phyloP scores from a whole-genome alignment of 73 alveolate species.

The Strombidium stylifer region DNA sequence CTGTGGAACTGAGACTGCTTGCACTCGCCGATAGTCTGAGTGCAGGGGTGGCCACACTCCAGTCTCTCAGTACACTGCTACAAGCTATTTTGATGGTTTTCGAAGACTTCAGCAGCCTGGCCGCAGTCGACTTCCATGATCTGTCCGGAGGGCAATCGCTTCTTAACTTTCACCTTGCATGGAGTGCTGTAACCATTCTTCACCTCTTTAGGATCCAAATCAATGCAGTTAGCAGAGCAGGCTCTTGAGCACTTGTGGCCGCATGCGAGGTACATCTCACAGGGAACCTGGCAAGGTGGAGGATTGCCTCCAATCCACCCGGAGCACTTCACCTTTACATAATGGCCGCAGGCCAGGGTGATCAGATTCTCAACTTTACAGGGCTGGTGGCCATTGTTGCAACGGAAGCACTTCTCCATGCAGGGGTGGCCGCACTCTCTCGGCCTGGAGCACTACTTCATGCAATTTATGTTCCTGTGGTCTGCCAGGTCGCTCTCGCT shows the following conservation, averaged over 20 bases:
- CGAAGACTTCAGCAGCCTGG: too few relatives aligned
- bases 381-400: not conserved
- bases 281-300: not conserved
- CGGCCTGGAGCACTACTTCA: constrained; percentile 19
- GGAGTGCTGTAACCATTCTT: not conserved
- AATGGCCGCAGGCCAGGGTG: constrained; percentile 62
- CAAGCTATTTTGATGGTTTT: too few relatives aligned
- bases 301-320: not conserved
- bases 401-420: constrained; percentile 13
- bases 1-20: not conserved
- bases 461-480: constrained; percentile 28
- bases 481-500: constrained; percentile 21
- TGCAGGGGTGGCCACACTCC: constrained; percentile 71
- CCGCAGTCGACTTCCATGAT: constrained; percentile 11
- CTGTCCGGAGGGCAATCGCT: constrained; percentile 66
- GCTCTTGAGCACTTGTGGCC: constrained; percentile 12
- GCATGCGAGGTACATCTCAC: not conserved
- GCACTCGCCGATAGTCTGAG: constrained; percentile 60
- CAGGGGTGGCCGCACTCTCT: constrained; percentile 23
- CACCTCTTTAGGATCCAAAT: too few relatives aligned
- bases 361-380: too few relatives aligned
- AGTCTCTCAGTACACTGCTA: constrained; percentile 51
- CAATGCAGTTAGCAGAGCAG: constrained; percentile 26
- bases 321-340: constrained; percentile 12
- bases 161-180: constrained; percentile 48